Conservation (phyloP, 164 flowering plant genomes). For the Vitis cinerea region DNA sequence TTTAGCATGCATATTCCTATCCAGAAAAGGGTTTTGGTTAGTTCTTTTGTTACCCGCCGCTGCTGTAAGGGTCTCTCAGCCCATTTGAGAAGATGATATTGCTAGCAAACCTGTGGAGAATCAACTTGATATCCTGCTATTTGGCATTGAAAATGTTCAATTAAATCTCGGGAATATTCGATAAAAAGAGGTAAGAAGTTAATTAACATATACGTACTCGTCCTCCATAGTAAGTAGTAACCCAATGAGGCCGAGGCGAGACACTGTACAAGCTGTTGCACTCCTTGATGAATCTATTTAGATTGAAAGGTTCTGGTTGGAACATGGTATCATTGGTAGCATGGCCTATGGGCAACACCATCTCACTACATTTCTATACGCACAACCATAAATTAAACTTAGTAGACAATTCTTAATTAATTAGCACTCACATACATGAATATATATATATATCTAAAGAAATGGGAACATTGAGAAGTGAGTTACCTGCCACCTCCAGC, state of each 20-base stretch:
- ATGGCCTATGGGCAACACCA: slow-evolving; percentile 55
- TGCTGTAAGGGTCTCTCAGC: slow-evolving; percentile 67
- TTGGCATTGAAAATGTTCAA: background rate
- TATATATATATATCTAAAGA: no score
- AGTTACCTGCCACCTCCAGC: slow-evolving; percentile 41
- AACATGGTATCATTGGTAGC: slow-evolving; percentile 51
- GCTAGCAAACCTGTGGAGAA: slow-evolving; percentile 59
- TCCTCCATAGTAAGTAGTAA: slow-evolving; percentile 62
- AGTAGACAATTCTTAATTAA: background rate
- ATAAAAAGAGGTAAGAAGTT: background rate
- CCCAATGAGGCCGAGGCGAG: slow-evolving; percentile 68
- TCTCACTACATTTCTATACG: slow-evolving; percentile 55
- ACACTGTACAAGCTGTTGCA: slow-evolving; percentile 44
- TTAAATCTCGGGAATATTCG: background rate
- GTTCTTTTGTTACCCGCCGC: slow-evolving; percentile 53
- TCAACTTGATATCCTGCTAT: slow-evolving; percentile 50
- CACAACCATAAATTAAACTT: background rate
- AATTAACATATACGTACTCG: slow-evolving; percentile 32
- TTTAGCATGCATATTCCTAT: no score
- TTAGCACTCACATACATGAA: no score
- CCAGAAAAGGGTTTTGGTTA: no score
- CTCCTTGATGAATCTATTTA: slow-evolving; percentile 14
- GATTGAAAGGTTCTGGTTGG: slow-evolving; percentile 33
- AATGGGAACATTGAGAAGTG: no score
- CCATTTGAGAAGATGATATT: slow-evolving; percentile 86